Percentiles rank a stretch among this genome's conserved stretches.
These are phyloP conservation scores for Sporopachydermia cereana DNA, from an alignment of 1,139 yeast genomes.

Conservation along the genomic window DNA sequence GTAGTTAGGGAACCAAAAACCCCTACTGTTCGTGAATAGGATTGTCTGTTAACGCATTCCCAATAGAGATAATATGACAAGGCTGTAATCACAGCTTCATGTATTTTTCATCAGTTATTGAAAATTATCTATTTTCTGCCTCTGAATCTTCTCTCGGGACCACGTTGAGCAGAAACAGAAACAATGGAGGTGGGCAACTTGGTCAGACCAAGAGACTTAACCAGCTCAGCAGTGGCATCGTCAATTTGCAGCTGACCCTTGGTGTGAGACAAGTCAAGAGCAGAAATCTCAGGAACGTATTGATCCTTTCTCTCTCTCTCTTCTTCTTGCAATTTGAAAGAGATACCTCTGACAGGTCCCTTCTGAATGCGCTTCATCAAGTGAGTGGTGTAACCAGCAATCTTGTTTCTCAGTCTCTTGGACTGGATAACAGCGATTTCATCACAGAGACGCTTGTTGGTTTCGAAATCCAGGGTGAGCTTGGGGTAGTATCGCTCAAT, in stretches of 20 bases:
- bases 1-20: no score
- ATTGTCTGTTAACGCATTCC: no score
- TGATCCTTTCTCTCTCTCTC: constrained; percentile 99
- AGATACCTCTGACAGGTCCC: constrained; percentile 99
- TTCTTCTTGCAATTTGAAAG: constrained; percentile 99
- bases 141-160: constrained; percentile 6
- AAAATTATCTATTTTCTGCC: background rate
- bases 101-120: no score
- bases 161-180: constrained; percentile 85
- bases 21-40: no score
- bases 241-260: constrained; percentile 93
- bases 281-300: constrained; percentile 99
- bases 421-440: constrained; percentile 99
- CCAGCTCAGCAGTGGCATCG: constrained; percentile 94
- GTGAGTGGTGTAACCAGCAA: constrained; percentile 99
- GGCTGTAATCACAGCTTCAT: no score
- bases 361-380: constrained; percentile 99
- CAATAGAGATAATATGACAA: no score
- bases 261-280: constrained; percentile 95
- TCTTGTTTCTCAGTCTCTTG: constrained; percentile 99
- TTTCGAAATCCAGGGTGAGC: constrained; percentile 98
- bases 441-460: constrained; percentile 99
- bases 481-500: constrained; percentile 99
- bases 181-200: constrained; percentile 87
- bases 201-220: constrained; percentile 85